phyloP scores from a whole-genome alignment of 768 basidiomycete genomes.

The Piloderma croceum region DNA sequence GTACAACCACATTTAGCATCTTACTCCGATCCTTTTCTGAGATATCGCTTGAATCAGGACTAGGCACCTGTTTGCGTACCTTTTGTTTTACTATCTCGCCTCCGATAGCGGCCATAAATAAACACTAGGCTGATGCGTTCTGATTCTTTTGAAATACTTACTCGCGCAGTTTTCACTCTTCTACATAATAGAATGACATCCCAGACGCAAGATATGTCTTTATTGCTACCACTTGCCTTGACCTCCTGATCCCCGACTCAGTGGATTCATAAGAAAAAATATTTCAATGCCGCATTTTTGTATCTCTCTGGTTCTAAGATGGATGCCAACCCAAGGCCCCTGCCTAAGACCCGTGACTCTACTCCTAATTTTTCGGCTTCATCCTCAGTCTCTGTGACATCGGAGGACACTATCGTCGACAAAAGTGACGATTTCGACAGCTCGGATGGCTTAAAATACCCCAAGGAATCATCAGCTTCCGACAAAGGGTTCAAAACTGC shows the following conservation, averaged over 20 bases:
- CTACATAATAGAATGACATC: too few species aligned
- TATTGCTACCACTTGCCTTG: conserved; percentile 66
- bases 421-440: conserved; percentile 46
- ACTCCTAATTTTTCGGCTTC: conserved; percentile 73
- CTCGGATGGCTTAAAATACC: conserved; percentile 52
- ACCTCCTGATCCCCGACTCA: conserved; percentile 42
- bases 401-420: conserved; percentile 60
- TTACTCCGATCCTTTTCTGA: too few species aligned
- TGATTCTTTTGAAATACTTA: too few species aligned
- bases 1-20: too few species aligned
- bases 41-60: too few species aligned
- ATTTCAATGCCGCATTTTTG: conserved; percentile 44
- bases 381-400: conserved; percentile 62
- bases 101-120: too few species aligned
- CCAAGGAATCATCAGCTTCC: conserved; percentile 65
- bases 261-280: conserved; percentile 59
- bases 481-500: conserved; percentile 73
- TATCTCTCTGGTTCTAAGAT: conserved; percentile 58
- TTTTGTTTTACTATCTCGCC: too few species aligned
- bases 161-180: too few species aligned
- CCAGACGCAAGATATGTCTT: too few species aligned
- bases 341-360: conserved; percentile 42
- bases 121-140: too few species aligned
- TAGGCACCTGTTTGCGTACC: too few species aligned
- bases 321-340: conserved; percentile 58